A percentile compares a stretch with the other conserved stretches of the same genome.
Conservation (phyloP, 1,284 basidiomycete genomes). For the Puccinia brachypodii region DNA sequence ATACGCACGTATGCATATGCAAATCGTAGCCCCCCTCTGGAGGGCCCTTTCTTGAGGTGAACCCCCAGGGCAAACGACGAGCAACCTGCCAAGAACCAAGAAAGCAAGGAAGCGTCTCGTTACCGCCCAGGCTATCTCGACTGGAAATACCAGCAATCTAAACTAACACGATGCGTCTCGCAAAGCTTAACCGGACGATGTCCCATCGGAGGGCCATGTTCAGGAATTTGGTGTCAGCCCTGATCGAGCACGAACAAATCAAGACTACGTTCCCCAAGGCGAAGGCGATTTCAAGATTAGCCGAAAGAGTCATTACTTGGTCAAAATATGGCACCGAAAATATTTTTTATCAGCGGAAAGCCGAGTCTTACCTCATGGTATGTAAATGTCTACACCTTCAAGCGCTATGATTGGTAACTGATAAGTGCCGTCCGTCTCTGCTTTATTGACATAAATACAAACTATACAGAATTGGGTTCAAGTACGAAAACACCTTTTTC, state of each 20-base stretch:
- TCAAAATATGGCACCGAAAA: neutral
- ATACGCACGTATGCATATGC: no score
- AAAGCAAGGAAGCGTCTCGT: neutral
- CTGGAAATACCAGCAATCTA: neutral
- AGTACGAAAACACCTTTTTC: slow-evolving; percentile 75
- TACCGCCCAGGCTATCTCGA: neutral
- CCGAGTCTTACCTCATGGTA: slow-evolving; percentile 10
- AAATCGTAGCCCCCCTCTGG: no score
- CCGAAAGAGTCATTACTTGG: slow-evolving; percentile 73
- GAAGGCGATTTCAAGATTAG: slow-evolving; percentile 81
- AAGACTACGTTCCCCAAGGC: slow-evolving; percentile 96
- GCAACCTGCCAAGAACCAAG: no score
- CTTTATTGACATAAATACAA: neutral
- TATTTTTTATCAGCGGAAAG: slow-evolving; percentile 32
- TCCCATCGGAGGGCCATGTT: slow-evolving; percentile 54
- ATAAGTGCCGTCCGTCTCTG: slow-evolving; percentile 58
- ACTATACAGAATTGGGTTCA: slow-evolving; percentile 52
- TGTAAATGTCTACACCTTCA: slow-evolving; percentile 36
- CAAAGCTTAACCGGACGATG: slow-evolving; percentile 47
- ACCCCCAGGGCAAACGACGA: no score
- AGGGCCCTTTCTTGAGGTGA: no score
- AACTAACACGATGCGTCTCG: slow-evolving; percentile 27
- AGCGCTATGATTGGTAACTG: slow-evolving; percentile 9
- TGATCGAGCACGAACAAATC: slow-evolving; percentile 94
- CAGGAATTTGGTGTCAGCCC: slow-evolving; percentile 86